A percentile compares a stretch with the other conserved stretches of the same genome.
Conservation (phyloP, 345 rosid genomes). For the Eucalyptus shirleyi region DNA sequence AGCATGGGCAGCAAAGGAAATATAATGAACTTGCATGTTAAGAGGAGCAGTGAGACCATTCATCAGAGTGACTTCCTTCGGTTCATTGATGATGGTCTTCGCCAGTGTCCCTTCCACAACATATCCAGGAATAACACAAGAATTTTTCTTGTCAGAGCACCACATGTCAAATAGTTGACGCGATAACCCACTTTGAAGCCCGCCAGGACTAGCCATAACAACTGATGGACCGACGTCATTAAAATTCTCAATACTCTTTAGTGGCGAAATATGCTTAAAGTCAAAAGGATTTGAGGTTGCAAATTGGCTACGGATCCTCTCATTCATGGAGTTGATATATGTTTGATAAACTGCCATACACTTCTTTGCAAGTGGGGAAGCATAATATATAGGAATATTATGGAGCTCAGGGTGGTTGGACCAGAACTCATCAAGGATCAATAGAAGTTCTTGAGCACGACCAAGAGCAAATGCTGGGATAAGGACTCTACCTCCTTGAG, state of each 20-base stretch:
- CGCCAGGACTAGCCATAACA: constrained; percentile 93
- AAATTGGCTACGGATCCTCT: constrained; percentile 84
- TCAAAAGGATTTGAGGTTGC: constrained; percentile 87
- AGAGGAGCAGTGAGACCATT: constrained; percentile 86
- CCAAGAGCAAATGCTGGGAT: constrained; percentile 80
- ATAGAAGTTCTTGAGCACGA: constrained; percentile 75
- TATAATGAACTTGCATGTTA: constrained; percentile 86
- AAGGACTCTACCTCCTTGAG: constrained; percentile 90
- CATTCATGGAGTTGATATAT: constrained; percentile 91
- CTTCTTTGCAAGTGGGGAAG: constrained; percentile 93
- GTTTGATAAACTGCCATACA: constrained; percentile 97
- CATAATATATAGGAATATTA: constrained; percentile 86
- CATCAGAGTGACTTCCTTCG: constrained; percentile 90
- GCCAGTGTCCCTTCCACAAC: constrained; percentile 81
- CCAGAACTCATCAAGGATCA: constrained; percentile 92
- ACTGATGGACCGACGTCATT: constrained; percentile 84
- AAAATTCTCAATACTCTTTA: constrained; percentile 83
- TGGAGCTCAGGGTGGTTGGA: constrained; percentile 78
- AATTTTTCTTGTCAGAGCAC: constrained; percentile 87
- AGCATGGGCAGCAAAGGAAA: constrained; percentile 92
- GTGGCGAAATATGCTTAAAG: constrained; percentile 74
- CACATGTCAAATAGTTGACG: constrained; percentile 87
- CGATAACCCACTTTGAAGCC: constrained; percentile 88
- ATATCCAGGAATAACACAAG: constrained; percentile 83
- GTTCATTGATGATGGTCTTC: constrained; percentile 77